Conservation (phyloP, 2,329 filamentous ascomycete genomes). For the Hymenoscyphus fructigenus region DNA sequence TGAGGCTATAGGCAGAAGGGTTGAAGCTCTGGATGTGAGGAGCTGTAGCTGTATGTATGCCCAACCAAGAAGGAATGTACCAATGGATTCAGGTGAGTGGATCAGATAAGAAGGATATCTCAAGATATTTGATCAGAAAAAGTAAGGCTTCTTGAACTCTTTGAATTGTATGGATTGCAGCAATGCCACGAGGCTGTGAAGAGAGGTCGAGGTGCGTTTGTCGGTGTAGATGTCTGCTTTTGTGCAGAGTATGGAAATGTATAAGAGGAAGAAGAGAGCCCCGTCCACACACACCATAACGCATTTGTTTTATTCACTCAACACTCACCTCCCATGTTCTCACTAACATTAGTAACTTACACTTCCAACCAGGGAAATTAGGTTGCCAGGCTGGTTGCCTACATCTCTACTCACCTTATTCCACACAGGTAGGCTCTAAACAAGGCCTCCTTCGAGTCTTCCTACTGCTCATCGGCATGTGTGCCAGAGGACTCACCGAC, state of each 20-base stretch:
- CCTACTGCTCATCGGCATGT: slow-evolving; percentile 1
- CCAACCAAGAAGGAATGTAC: background rate
- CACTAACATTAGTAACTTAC: background rate
- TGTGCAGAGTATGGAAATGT: background rate
- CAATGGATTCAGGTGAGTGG: background rate
- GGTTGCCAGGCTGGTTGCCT: slow-evolving; percentile 4
- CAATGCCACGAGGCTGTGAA: slow-evolving; percentile 4
- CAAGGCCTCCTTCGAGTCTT: slow-evolving; percentile 3
- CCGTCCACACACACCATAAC: background rate
- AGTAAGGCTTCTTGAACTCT: slow-evolving; percentile 1
- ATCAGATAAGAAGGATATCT: background rate
- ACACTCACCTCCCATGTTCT: background rate
- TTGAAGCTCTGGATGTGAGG: background rate
- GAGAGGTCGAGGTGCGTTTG: background rate
- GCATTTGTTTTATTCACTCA: background rate
- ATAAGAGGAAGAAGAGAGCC: background rate
- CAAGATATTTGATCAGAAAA: background rate
- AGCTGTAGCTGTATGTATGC: slow-evolving; percentile 7
- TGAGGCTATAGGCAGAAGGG: slow-evolving; percentile 2
- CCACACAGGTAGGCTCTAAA: background rate
- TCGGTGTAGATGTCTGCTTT: background rate
- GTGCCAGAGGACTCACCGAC: slow-evolving; percentile 2
- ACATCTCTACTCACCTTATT: slow-evolving; percentile 1
- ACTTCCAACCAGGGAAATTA: background rate
- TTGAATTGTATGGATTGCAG: background rate